Percentiles rank a stretch among this genome's conserved stretches.
These are phyloP conservation scores for Pseudocercospora crystallina DNA, from an alignment of 2,329 filamentous ascomycete genomes.

Conservation along the genomic window DNA sequence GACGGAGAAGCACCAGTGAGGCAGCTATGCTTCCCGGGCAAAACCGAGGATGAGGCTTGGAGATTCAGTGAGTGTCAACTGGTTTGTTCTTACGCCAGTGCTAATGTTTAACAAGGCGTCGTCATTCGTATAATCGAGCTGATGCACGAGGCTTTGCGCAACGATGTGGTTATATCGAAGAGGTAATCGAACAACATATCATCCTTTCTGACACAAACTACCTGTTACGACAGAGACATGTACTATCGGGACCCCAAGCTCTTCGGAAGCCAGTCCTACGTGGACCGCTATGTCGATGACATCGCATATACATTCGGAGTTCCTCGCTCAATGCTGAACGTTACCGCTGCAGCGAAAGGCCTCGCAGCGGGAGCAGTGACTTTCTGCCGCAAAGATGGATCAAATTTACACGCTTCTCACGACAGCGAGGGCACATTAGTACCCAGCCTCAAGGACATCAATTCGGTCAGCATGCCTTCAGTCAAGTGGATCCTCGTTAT, in stretches of 20 bases:
- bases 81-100: neutral
- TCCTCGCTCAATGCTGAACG: slow-evolving; percentile 64
- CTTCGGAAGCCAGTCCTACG: slow-evolving; percentile 66
- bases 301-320: slow-evolving; percentile 69
- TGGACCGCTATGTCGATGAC: slow-evolving; percentile 73
- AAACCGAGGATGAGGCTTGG: slow-evolving; percentile 57
- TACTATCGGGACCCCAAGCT: slow-evolving; percentile 75
- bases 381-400: slow-evolving; percentile 49
- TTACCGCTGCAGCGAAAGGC: slow-evolving; percentile 74
- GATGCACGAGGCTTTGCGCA: slow-evolving; percentile 53
- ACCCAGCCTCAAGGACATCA: slow-evolving; percentile 54
- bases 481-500: slow-evolving; percentile 69
- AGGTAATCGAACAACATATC: slow-evolving; percentile 41
- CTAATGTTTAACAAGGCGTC: slow-evolving; percentile 44
- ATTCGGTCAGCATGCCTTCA: slow-evolving; percentile 49
- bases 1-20: slow-evolving; percentile 15
- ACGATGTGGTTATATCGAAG: slow-evolving; percentile 55
- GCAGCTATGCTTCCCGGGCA: slow-evolving; percentile 54
- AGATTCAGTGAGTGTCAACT: slow-evolving; percentile 48
- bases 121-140: slow-evolving; percentile 57
- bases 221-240: slow-evolving; percentile 60
- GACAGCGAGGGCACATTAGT: slow-evolving; percentile 59
- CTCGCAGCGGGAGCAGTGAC: slow-evolving; percentile 61
- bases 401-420: slow-evolving; percentile 40
- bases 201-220: slow-evolving; percentile 2